Percentiles rank a stretch among this genome's conserved stretches.
Evolutionary conservation across 2,329 filamentous ascomycete genomes (phyloP).

Genomic region (Trichoderma simmonsii): DNA sequence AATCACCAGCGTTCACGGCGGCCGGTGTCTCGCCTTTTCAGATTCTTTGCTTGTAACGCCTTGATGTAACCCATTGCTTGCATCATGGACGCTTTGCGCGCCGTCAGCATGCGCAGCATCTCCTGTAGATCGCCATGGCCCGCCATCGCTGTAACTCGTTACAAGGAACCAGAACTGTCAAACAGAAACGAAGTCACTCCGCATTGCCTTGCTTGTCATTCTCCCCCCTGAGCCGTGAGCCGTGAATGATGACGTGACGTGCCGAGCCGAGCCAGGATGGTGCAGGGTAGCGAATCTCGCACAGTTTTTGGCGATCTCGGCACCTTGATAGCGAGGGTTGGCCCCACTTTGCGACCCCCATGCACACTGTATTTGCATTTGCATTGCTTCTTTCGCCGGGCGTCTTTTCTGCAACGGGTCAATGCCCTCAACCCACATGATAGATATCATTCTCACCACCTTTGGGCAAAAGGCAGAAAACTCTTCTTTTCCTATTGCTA

Average conservation of each 20-base stretch:
- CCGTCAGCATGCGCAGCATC: constrained; percentile 57
- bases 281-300: constrained; percentile 11
- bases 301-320: background rate
- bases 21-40: constrained; percentile 50
- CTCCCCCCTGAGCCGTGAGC: background rate
- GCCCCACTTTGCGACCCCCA: background rate
- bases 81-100: constrained; percentile 57
- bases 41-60: constrained; percentile 51
- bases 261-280: background rate
- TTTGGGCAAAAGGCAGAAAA: background rate
- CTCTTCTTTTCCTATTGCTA: background rate
- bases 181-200: background rate
- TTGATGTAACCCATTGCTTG: constrained; percentile 58
- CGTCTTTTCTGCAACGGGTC: constrained; percentile 17
- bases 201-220: background rate
- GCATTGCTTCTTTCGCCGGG: background rate
- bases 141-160: constrained; percentile 41
- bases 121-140: constrained; percentile 59
- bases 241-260: constrained; percentile 10
- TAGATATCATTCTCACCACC: background rate
- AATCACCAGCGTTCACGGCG: background rate
- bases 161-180: background rate
- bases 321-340: background rate
- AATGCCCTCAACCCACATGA: constrained; percentile 21
- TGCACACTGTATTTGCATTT: background rate